phyloP scores from a whole-genome alignment of 768 basidiomycete species.

The Dacryopinax primogenitus region DNA sequence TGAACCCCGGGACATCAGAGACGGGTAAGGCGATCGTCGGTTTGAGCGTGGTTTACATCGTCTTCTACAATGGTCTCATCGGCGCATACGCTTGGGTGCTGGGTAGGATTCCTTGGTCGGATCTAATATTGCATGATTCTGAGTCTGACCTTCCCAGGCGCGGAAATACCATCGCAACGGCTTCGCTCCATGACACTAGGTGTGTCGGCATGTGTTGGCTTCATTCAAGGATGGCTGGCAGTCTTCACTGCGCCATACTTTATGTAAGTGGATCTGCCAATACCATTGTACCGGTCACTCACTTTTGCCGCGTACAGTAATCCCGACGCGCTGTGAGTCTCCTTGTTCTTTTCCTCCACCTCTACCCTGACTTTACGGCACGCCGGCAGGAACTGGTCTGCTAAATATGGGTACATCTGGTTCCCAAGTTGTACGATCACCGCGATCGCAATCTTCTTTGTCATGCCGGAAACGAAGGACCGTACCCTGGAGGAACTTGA shows the following conservation, averaged over 20 bases:
- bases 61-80: constrained; percentile 5
- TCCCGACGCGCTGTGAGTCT: constrained; percentile 3
- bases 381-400: not conserved
- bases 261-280: constrained; percentile 2
- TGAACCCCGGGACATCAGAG: not conserved
- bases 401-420: constrained; percentile 6
- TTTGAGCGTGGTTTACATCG: not conserved
- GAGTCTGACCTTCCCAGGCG: not conserved
- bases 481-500: not conserved
- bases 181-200: not conserved
- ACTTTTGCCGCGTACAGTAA: not conserved
- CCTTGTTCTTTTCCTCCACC: not conserved
- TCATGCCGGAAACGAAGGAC: not conserved
- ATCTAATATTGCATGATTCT: not conserved
- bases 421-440: constrained; percentile 6
- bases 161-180: not conserved
- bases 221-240: not conserved
- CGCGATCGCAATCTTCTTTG: not conserved
- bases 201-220: not conserved
- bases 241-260: constrained; percentile 2
- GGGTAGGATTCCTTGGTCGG: not conserved
- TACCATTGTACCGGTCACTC: not conserved
- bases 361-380: not conserved
- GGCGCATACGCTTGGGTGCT: not conserved
- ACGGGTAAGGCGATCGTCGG: constrained; percentile 5